Percentiles rank a stretch among this genome's conserved stretches.
These are phyloP conservation scores for Murraya koenigii DNA, from an alignment of 345 rosid genomes.

Conservation along the genomic window DNA sequence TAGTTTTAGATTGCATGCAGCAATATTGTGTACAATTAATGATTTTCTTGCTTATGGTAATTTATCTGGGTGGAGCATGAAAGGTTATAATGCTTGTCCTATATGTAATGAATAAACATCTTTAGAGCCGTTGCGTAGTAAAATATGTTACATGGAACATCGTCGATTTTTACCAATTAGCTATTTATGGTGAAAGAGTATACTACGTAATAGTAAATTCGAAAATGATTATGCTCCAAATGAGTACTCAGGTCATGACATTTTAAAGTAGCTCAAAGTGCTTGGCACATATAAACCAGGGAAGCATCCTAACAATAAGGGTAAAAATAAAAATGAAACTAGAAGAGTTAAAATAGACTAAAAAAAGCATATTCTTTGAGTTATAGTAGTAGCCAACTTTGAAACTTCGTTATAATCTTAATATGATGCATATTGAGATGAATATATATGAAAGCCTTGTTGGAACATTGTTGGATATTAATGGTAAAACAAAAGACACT, in stretches of 20 bases:
- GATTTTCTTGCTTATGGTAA: background rate
- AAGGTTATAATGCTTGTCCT: background rate
- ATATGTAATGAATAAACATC: background rate
- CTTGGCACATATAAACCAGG: background rate
- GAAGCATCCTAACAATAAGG: background rate
- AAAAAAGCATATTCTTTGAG: no score
- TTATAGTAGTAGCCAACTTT: no score
- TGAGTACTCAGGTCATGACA: background rate
- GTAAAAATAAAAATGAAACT: background rate
- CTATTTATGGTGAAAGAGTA: background rate
- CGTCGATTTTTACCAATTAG: background rate
- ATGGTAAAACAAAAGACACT: background rate
- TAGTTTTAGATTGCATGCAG: background rate
- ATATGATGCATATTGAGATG: background rate
- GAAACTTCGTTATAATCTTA: no score
- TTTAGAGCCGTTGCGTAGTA: background rate
- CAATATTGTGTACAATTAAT: constrained; percentile 4
- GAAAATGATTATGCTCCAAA: background rate
- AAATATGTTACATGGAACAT: background rate
- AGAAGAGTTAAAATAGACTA: no score
- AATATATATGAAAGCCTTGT: background rate
- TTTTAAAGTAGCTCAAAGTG: background rate
- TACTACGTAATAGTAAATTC: background rate
- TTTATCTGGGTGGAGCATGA: background rate
- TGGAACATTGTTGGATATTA: background rate